phyloP scores from a whole-genome alignment of 306 rosid genomes.

The Dalbergia oliveri region DNA sequence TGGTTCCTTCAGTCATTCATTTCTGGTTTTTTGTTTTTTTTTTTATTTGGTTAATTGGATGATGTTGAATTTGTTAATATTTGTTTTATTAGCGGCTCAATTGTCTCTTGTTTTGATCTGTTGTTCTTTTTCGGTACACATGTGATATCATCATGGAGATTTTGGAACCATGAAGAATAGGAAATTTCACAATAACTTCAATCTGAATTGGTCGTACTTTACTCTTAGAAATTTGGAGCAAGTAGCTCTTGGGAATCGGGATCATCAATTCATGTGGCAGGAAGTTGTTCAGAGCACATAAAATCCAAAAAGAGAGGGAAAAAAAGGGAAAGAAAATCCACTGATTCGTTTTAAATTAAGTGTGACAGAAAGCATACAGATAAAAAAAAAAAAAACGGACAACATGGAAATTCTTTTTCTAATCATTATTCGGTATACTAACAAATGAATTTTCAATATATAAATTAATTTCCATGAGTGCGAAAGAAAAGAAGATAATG shows the following conservation, averaged over 20 bases:
- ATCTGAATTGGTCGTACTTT: conserved; percentile 7
- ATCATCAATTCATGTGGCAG: conserved; percentile 18
- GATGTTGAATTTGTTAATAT: conserved; percentile 13
- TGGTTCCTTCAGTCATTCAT: not conserved
- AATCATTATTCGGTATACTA: not conserved
- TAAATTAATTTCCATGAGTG: not conserved
- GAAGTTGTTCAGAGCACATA: conserved; percentile 21
- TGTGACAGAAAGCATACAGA: not conserved
- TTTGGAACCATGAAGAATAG: not conserved
- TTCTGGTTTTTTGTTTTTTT: not conserved
- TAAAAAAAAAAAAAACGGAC: not conserved
- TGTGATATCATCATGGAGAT: not conserved
- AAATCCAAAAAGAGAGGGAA: not conserved
- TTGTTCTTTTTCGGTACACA: not conserved
- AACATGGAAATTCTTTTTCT: not conserved
- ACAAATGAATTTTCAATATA: not conserved
- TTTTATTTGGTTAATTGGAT: not conserved
- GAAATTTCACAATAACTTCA: conserved; percentile 4
- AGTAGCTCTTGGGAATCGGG: conserved; percentile 32
- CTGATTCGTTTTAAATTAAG: conserved; percentile 1
- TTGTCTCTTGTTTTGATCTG: conserved; percentile 22
- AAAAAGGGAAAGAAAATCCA: not conserved
- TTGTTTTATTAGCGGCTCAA: conserved; percentile 2
- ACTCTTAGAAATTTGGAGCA: conserved; percentile 26
- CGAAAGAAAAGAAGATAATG: not conserved